Evolutionary conservation across 768 basidiomycete species (phyloP).

Genomic region (Rhodotorula paludigena): DNA sequence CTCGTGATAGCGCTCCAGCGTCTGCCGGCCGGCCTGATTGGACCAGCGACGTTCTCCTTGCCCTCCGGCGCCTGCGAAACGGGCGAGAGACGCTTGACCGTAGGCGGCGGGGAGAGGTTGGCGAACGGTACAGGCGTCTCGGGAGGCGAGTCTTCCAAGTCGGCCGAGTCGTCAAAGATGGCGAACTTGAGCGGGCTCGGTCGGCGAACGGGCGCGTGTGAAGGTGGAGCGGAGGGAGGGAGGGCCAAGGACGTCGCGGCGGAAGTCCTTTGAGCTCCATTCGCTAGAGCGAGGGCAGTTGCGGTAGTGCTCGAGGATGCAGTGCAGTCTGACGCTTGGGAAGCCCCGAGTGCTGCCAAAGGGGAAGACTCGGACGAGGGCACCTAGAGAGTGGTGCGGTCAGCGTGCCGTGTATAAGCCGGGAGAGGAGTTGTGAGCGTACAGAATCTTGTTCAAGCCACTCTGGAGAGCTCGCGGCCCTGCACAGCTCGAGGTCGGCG

Average conservation of each 20-base stretch:
- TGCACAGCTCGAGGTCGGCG: conserved; percentile 1
- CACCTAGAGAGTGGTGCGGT: too few species aligned
- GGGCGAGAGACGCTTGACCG: background rate
- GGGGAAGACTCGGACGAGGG: too few species aligned
- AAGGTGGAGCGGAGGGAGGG: background rate
- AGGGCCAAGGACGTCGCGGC: background rate
- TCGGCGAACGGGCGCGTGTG: background rate
- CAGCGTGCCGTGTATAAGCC: too few species aligned
- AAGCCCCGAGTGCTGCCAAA: too few species aligned
- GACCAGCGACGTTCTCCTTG: background rate
- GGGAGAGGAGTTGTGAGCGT: too few species aligned
- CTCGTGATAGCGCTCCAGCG: conserved; percentile 17
- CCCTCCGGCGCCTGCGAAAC: background rate
- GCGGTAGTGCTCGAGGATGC: too few species aligned
- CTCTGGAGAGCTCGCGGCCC: background rate
- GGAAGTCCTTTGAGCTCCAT: too few species aligned
- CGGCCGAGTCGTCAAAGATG: conserved; percentile 21
- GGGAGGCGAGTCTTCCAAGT: background rate
- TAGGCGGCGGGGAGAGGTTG: background rate
- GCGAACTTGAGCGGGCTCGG: conserved; percentile 18
- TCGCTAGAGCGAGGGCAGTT: too few species aligned
- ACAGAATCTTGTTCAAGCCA: too few species aligned
- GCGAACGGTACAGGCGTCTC: background rate
- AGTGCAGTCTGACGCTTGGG: too few species aligned
- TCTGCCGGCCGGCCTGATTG: background rate